Base-by-base conservation (phyloP, 2,329 filamentous ascomycete species). In the Colletotrichum tabaci region DNA sequence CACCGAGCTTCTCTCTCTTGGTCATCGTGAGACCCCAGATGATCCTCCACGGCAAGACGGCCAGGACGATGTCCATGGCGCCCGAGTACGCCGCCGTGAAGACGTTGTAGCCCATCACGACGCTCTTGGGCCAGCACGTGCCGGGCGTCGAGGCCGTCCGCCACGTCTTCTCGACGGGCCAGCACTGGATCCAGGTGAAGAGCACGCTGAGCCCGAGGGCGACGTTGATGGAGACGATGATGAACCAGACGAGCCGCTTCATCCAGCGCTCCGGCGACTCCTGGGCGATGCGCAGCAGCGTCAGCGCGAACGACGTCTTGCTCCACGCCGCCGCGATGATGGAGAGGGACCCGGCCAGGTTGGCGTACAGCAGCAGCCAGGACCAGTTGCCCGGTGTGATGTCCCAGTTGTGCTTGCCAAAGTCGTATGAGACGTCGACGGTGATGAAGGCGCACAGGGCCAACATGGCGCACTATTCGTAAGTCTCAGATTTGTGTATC, bases 1-100 rank as follows among this genome's bases (percentile, higher is more conserved):
- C 82, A 4, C 83, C 82, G 16, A 83, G 71, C 64, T 84, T 84
- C 58, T 85, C 83, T 70, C 80, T 82, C 38, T 74, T 75, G 66
- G 77, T 81, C 80, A 85, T 84, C 9, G 78, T 78, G 16, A 83
- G 74, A 1, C 76, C 77, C 82, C 80, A 82, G 53, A 85, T 80
- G 10, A 85, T 79, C 26, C 77, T 80, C 83, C 81, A 84, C 0
- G 83, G 84, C 3, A 85, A 70, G 1, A 83, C 44, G 0, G 83
- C 83, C 9, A 85, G 75, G 2, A 81, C 67, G 15, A 85, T 79
- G n/a, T 85, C 83, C 76, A 82, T 80, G 1, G 74, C 71, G 0
- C 79, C 81, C 2, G 81, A 82, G 62, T 82, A 82, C 0, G 75
- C 78, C 74, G 69, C 49, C 6, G 73, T 62, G 50, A 73, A 82